Percentiles rank a stretch among this genome's conserved stretches.
Conservation (phyloP, 179 eudicot genomes). For the Spergularia azorica region DNA sequence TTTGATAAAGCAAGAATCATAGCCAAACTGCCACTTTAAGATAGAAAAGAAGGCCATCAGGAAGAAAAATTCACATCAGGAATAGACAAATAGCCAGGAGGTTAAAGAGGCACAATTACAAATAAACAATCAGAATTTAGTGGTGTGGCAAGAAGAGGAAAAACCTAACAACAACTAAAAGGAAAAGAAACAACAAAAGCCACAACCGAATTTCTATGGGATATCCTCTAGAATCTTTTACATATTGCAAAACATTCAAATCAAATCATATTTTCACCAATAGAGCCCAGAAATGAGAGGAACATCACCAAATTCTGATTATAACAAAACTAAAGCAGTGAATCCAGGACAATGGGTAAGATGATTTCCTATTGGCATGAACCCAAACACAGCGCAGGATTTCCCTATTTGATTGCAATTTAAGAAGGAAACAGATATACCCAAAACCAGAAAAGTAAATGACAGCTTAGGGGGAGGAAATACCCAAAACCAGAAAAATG, state of each 20-base stretch:
- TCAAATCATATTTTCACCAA: neutral
- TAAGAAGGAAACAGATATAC: neutral
- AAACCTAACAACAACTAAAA: neutral
- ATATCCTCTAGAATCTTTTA: neutral
- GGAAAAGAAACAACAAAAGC: neutral
- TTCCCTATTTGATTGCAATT: neutral
- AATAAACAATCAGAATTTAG: neutral
- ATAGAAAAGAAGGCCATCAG: slow-evolving; percentile 13
- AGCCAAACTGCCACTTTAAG: slow-evolving; percentile 97
- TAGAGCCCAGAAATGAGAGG: neutral
- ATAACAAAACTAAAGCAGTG: neutral
- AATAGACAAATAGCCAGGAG: neutral
- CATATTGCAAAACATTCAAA: neutral
- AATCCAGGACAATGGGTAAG: neutral
- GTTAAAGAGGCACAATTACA: neutral
- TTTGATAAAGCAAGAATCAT: slow-evolving; percentile 85
- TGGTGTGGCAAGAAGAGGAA: slow-evolving; percentile 6
- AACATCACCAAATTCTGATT: neutral
- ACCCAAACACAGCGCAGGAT: neutral
- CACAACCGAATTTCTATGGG: slow-evolving; percentile 1
- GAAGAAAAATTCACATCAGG: neutral
- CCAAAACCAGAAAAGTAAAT: neutral
- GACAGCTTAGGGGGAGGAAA: slow-evolving; percentile 16
- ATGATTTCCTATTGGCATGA: neutral
- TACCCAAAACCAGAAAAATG: slow-evolving; percentile 99